A percentile compares a stretch with the other conserved stretches of the same genome.
phyloP scores from a whole-genome alignment of 148 eudicot genomes.

The Rhododendron kiyosumense region DNA sequence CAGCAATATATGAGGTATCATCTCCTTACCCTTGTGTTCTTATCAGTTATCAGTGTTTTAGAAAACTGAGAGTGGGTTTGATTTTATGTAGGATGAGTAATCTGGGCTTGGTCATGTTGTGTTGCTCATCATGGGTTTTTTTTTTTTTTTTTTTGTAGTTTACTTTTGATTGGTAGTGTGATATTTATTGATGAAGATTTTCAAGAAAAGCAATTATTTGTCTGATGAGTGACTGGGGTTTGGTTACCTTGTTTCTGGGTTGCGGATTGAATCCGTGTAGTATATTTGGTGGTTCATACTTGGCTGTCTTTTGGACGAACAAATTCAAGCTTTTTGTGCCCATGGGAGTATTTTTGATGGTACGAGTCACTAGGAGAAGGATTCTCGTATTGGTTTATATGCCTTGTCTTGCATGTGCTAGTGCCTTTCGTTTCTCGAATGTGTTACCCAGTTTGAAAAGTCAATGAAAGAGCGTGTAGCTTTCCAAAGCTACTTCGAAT shows the following conservation, averaged over 20 bases:
- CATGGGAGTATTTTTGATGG: too few species aligned
- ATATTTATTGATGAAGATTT: not conserved
- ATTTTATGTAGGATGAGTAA: not conserved
- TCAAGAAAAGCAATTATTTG: not conserved
- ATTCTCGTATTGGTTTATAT: not conserved
- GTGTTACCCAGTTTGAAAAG: not conserved
- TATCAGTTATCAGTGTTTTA: not conserved
- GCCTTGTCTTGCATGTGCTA: not conserved
- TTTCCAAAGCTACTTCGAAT: not conserved
- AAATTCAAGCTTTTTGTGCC: not conserved
- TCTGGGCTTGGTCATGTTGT: not conserved
- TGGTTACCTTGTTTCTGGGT: not conserved
- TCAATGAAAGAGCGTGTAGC: not conserved
- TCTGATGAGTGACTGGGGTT: not conserved
- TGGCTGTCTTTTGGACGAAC: not conserved
- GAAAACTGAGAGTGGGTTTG: not conserved
- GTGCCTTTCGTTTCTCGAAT: too few species aligned
- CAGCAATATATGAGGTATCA: conserved; percentile 41
- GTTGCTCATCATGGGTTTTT: not conserved
- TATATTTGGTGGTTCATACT: not conserved
- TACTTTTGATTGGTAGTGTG: not conserved
- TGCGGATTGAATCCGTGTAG: not conserved
- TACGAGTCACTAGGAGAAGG: not conserved
- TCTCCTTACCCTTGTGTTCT: not conserved
- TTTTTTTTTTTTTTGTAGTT: not conserved